Evolutionary conservation across 805 yeast species (phyloP).

Genomic region (Dipodascus geniculatus): DNA sequence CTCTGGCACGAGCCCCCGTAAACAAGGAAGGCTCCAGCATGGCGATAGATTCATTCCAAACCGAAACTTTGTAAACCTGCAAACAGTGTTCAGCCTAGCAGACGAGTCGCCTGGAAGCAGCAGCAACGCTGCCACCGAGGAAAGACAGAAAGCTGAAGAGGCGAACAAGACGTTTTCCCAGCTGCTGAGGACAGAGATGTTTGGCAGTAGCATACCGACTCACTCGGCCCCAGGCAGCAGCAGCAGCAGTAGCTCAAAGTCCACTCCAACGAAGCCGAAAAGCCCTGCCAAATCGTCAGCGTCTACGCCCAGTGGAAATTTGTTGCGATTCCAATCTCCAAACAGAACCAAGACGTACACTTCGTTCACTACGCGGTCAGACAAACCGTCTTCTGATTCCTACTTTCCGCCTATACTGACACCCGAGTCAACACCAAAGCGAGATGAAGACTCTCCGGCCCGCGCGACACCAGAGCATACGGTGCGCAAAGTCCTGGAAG

Average conservation of each 20-base stretch:
- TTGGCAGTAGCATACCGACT: conserved; percentile 73
- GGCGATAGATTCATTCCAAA: conserved; percentile 84
- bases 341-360: background rate
- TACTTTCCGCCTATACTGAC: background rate
- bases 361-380: background rate
- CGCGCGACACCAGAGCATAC: background rate
- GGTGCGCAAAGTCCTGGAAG: background rate
- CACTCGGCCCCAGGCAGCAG: conserved; percentile 7
- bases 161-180: conserved; percentile 82
- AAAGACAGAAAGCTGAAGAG: conserved; percentile 49
- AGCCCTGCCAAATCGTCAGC: conserved; percentile 6
- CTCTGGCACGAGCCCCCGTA: conserved; percentile 7
- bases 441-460: background rate
- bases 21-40: conserved; percentile 35
- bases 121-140: conserved; percentile 37
- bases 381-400: background rate
- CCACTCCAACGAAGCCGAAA: background rate
- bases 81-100: conserved; percentile 60
- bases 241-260: background rate
- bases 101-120: too few species aligned
- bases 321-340: conserved; percentile 21
- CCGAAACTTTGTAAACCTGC: conserved; percentile 74
- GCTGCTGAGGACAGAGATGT: conserved; percentile 76
- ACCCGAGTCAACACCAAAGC: background rate
- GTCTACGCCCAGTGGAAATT: conserved; percentile 37